Percentiles rank a stretch among this genome's conserved stretches.
Evolutionary conservation across 2,329 filamentous ascomycete genomes (phyloP).

Genomic region (Orbilia blumenaviensis): DNA sequence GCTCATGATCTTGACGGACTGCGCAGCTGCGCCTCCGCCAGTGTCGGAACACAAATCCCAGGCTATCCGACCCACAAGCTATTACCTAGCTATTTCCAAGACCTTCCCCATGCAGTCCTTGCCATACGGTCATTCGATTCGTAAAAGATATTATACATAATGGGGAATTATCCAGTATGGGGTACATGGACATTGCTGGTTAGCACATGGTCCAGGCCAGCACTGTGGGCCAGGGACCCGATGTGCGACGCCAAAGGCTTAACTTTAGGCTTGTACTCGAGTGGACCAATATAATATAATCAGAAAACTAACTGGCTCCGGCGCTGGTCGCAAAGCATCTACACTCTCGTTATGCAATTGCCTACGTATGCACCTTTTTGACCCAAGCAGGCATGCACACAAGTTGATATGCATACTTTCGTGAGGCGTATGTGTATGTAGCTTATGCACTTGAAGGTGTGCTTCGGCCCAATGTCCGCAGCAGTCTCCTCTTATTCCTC

Average conservation of each 20-base stretch:
- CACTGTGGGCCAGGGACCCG: neutral
- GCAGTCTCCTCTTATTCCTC: slow-evolving; percentile 66
- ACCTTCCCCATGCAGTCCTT: neutral
- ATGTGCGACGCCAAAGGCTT: neutral
- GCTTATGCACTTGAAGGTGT: slow-evolving; percentile 35
- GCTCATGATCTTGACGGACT: no score
- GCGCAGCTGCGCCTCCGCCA: slow-evolving; percentile 26
- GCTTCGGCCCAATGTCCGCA: slow-evolving; percentile 32
- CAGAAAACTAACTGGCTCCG: no score
- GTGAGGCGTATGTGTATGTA: neutral
- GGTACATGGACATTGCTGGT: no score
- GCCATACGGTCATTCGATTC: neutral
- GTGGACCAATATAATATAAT: no score
- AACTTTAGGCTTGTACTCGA: no score
- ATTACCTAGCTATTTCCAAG: neutral
- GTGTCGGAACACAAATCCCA: neutral
- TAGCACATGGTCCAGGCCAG: no score
- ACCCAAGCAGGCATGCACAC: no score
- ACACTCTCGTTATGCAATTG: no score
- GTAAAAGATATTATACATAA: neutral
- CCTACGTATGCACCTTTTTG: no score
- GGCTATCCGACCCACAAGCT: neutral
- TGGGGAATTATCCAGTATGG: neutral
- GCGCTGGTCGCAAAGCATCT: no score
- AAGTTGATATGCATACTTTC: no score